Evolutionary conservation across 768 basidiomycete genomes (phyloP).

Genomic region (Mycena filopes): DNA sequence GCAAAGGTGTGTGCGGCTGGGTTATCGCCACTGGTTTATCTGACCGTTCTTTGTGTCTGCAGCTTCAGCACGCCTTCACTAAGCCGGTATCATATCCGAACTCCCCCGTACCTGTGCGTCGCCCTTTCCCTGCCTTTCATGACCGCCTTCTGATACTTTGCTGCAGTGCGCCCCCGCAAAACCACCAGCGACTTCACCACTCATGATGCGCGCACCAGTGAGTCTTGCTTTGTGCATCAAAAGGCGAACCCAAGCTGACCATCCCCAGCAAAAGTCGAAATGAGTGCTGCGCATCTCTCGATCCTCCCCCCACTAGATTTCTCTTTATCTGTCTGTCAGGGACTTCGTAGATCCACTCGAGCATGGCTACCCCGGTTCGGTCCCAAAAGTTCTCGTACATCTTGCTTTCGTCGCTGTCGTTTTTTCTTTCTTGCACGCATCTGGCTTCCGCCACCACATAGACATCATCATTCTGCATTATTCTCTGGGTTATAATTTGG

Average conservation of each 20-base stretch:
- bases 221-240: conserved; percentile 12
- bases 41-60: neutral
- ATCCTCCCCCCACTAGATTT: conserved; percentile 2
- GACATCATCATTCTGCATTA: conserved; percentile 29
- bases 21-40: neutral
- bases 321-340: conserved; percentile 25
- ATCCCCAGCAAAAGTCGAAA: conserved; percentile 32
- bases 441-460: conserved; percentile 8
- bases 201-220: conserved; percentile 30
- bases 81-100: conserved; percentile 50
- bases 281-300: conserved; percentile 15
- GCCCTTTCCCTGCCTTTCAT: neutral
- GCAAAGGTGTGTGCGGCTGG: conserved; percentile 65
- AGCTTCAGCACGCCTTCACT: conserved; percentile 76
- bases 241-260: conserved; percentile 13
- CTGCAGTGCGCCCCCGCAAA: neutral
- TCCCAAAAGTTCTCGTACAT: conserved; percentile 17
- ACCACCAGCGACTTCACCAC: conserved; percentile 11
- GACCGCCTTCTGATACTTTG: neutral
- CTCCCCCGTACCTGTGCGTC: conserved; percentile 31
- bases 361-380: conserved; percentile 13
- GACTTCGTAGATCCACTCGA: conserved; percentile 29
- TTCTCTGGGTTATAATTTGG: conserved; percentile 23
- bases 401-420: conserved; percentile 26
- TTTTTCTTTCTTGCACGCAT: neutral